Evolutionary conservation across 2,329 filamentous ascomycete species (phyloP).

Genomic region (Calonectria ilicicola): DNA sequence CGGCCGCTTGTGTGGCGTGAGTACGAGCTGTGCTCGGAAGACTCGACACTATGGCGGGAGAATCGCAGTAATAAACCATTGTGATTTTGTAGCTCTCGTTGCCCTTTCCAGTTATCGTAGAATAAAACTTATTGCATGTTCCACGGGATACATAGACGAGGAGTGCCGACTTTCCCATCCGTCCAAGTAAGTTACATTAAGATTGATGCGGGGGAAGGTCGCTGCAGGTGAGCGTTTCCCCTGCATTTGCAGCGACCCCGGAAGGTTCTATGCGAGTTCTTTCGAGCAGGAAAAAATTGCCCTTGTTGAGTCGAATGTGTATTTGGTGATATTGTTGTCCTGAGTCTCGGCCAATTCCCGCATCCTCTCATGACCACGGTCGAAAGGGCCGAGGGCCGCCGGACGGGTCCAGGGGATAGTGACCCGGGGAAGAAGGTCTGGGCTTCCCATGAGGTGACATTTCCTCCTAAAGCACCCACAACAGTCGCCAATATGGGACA

Average conservation of each 20-base stretch:
- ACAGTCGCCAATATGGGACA: slow-evolving; percentile 17
- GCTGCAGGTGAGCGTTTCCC: neutral
- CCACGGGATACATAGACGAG: neutral
- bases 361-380: slow-evolving; percentile 19
- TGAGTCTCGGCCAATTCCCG: slow-evolving; percentile 1
- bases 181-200: slow-evolving; percentile 1
- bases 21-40: neutral
- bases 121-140: neutral
- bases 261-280: neutral
- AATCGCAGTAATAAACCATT: slow-evolving; percentile 7
- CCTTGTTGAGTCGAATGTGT: neutral
- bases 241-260: slow-evolving; percentile 2
- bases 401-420: slow-evolving; percentile 28
- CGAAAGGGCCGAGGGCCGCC: slow-evolving; percentile 21
- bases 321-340: neutral
- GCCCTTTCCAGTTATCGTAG: neutral
- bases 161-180: slow-evolving; percentile 9
- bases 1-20: slow-evolving; percentile 6
- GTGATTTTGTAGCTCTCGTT: neutral
- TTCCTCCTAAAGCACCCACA: slow-evolving; percentile 17
- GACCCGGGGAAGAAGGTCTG: slow-evolving; percentile 26
- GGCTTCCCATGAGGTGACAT: slow-evolving; percentile 32
- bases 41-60: neutral
- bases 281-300: neutral
- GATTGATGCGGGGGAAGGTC: slow-evolving; percentile 11